A percentile compares a stretch with the other conserved stretches of the same genome.
phyloP scores from a whole-genome alignment of 345 rosid genomes.

The Moringa oleifera region DNA sequence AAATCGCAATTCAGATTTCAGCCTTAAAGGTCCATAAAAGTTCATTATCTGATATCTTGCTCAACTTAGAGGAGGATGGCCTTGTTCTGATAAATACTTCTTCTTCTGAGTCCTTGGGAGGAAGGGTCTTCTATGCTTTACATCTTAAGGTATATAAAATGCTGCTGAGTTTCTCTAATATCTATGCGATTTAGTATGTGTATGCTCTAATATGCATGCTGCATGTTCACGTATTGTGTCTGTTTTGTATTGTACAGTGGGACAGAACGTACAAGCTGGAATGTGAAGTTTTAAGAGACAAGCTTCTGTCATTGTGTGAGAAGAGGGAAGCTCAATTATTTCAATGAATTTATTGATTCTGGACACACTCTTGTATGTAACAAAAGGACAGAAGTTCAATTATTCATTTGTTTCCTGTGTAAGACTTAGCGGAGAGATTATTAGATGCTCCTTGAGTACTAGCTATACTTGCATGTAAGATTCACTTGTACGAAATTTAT shows the following conservation, averaged over 20 bases:
- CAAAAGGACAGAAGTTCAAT: too few relatives aligned
- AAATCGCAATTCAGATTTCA: conserved; percentile 45
- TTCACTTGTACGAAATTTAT: too few relatives aligned
- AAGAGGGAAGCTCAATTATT: conserved; percentile 1
- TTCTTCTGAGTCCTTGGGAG: conserved; percentile 47
- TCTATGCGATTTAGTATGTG: too few relatives aligned
- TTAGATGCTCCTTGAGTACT: too few relatives aligned
- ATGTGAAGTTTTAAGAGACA: conserved; percentile 21
- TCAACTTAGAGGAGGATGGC: conserved; percentile 38
- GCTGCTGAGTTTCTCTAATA: too few relatives aligned
- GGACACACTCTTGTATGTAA: too few relatives aligned
- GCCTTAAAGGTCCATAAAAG: conserved; percentile 1
- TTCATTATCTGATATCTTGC: conserved; percentile 41
- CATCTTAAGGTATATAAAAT: conserved; percentile 66
- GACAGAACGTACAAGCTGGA: conserved; percentile 17
- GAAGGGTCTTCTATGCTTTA: conserved; percentile 42
- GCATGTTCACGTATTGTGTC: too few relatives aligned
- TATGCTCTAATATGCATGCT: too few relatives aligned
- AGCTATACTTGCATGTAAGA: too few relatives aligned
- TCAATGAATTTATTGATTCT: too few relatives aligned
- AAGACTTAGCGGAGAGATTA: too few relatives aligned
- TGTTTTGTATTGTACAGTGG: conserved; percentile 17
- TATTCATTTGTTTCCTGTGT: too few relatives aligned
- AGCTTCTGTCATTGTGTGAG: conserved; percentile 16
- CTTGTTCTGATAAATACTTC: conserved; percentile 39